Evolutionary conservation across 257 asterid species (phyloP).

Genomic region (Nicotiana tomentosiformis): DNA sequence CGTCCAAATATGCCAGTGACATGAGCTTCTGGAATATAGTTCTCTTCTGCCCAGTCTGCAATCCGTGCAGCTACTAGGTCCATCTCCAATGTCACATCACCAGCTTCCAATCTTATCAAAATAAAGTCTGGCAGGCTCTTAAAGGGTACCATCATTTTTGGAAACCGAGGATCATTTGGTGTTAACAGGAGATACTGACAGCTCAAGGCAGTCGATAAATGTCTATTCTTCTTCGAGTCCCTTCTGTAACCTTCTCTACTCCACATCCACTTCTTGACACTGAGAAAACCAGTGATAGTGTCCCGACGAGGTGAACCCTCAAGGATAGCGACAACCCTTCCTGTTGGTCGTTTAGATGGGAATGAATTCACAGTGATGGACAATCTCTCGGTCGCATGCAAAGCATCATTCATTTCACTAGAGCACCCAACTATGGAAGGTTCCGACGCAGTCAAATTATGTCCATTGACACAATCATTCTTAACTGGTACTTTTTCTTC

Average conservation of each 20-base stretch:
- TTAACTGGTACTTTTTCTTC: constrained; percentile 23
- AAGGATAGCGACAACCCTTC: constrained; percentile 65
- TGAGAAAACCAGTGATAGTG: constrained; percentile 58
- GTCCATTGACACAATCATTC: constrained; percentile 20
- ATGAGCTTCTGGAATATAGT: constrained; percentile 52
- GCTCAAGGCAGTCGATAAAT: constrained; percentile 21
- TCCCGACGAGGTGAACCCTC: constrained; percentile 59
- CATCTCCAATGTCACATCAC: constrained; percentile 58
- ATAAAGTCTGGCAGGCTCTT: constrained; percentile 49
- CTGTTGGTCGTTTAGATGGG: constrained; percentile 86
- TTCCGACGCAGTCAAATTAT: constrained; percentile 17
- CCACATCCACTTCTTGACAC: constrained; percentile 58
- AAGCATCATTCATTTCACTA: constrained; percentile 19
- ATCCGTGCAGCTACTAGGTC: constrained; percentile 71
- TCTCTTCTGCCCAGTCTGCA: constrained; percentile 73
- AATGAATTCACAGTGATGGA: constrained; percentile 31
- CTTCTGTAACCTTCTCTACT: constrained; percentile 42
- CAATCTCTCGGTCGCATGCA: constrained; percentile 41
- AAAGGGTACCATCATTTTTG: constrained; percentile 61
- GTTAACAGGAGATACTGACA: constrained; percentile 45
- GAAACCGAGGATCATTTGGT: constrained; percentile 68
- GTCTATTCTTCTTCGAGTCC: constrained; percentile 46
- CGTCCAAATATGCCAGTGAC: constrained; percentile 62
- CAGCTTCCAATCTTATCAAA: constrained; percentile 51
- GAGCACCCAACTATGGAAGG: constrained; percentile 16